Evolutionary conservation across 805 yeast species (phyloP).

Genomic region (Maudiozyma bulderi): DNA sequence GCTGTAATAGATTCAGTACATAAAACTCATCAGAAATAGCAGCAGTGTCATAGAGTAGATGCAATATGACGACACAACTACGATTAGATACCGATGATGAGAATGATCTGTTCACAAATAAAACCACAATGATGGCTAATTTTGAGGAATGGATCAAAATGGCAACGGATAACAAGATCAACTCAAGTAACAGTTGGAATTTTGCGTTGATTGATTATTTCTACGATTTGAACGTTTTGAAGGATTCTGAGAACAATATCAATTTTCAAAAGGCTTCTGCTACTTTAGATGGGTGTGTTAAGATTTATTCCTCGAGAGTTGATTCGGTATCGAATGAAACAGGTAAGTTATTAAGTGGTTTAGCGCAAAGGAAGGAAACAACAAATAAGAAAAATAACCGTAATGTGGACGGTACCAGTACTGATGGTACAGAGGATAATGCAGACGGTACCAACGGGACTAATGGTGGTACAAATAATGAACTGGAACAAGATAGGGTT

Average conservation of each 20-base stretch:
- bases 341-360: slow-evolving; percentile 69
- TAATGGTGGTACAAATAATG: slow-evolving; percentile 13
- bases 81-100: slow-evolving; percentile 13
- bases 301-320: slow-evolving; percentile 81
- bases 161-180: slow-evolving; percentile 79
- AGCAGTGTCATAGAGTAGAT: background rate
- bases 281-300: slow-evolving; percentile 72
- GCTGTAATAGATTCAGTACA: slow-evolving; percentile 65
- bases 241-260: slow-evolving; percentile 65
- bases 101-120: slow-evolving; percentile 25
- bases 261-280: slow-evolving; percentile 34
- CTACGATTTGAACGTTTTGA: slow-evolving; percentile 65
- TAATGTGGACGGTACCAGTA: slow-evolving; percentile 7
- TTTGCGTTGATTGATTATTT: slow-evolving; percentile 87
- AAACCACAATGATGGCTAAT: slow-evolving; percentile 38
- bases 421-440: slow-evolving; percentile 13
- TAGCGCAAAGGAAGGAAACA: slow-evolving; percentile 38
- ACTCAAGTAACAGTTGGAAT: slow-evolving; percentile 79
- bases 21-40: slow-evolving; percentile 51
- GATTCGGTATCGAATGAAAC: slow-evolving; percentile 90
- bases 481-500: slow-evolving; percentile 17
- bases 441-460: slow-evolving; percentile 20
- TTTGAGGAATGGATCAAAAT: slow-evolving; percentile 76
- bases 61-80: slow-evolving; percentile 3
- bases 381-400: slow-evolving; percentile 7